phyloP scores from a whole-genome alignment of 1,139 yeast genomes.

The Cylindricascospora bacillispora region DNA sequence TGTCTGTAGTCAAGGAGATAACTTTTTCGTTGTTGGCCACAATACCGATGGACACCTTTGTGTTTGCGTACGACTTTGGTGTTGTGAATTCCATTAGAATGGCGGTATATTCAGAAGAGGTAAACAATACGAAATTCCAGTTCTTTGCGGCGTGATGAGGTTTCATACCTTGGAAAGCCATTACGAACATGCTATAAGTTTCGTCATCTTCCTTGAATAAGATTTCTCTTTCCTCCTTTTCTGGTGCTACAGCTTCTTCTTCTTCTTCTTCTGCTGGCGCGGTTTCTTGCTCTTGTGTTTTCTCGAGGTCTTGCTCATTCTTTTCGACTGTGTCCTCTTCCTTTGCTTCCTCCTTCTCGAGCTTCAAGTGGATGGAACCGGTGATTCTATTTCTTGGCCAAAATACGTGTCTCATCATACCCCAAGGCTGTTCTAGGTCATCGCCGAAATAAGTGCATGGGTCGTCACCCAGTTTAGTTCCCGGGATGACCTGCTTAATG shows the following conservation, averaged over 20 bases:
- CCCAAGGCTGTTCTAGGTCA: conserved; percentile 81
- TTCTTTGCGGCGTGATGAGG: conserved; percentile 97
- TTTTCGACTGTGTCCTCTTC: conserved; percentile 10
- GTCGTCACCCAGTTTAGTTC: conserved; percentile 81
- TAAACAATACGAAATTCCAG: conserved; percentile 92
- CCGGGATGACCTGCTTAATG: conserved; percentile 54
- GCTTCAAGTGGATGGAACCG: conserved; percentile 43
- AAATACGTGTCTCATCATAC: conserved; percentile 86
- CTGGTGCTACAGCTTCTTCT: conserved; percentile 7
- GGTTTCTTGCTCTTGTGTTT: conserved; percentile 6
- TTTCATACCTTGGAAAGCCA: conserved; percentile 99
- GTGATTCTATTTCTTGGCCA: conserved; percentile 79
- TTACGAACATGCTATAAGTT: conserved; percentile 73
- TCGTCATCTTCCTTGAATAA: conserved; percentile 23
- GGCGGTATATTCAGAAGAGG: conserved; percentile 59
- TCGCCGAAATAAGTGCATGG: conserved; percentile 81
- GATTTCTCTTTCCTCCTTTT: conserved; percentile 10
- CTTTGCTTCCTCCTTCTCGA: conserved; percentile 3
- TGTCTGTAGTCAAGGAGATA: conserved; percentile 52
- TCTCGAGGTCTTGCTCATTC: conserved; percentile 9
- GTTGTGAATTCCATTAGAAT: conserved; percentile 93
- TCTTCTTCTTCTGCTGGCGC: too few relatives aligned
- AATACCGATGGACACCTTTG: conserved; percentile 72
- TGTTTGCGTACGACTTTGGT: conserved; percentile 75
- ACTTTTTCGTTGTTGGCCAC: conserved; percentile 53